Evolutionary conservation across 768 basidiomycete genomes (phyloP).

Genomic region (Collybia nuda): DNA sequence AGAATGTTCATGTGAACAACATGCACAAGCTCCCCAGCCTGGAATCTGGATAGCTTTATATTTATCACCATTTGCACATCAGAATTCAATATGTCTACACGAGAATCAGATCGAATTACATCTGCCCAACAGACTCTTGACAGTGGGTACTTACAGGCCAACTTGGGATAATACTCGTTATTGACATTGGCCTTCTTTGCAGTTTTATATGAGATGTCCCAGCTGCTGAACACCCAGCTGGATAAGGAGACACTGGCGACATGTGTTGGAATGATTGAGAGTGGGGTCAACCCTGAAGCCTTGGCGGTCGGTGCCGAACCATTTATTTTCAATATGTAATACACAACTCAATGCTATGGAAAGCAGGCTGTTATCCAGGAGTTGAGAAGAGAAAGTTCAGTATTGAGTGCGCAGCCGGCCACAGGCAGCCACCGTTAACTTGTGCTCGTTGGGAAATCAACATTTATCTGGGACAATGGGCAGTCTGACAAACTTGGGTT

Average conservation of each 20-base stretch:
- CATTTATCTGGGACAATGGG: too few relatives aligned
- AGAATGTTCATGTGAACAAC: not conserved
- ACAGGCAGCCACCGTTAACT: constrained; percentile 4
- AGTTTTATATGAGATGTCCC: constrained; percentile 89
- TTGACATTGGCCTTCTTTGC: not conserved
- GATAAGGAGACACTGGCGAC: constrained; percentile 92
- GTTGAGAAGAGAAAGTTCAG: constrained; percentile 67
- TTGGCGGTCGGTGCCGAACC: constrained; percentile 61
- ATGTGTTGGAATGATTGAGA: constrained; percentile 90
- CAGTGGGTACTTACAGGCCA: constrained; percentile 41
- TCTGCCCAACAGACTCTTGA: constrained; percentile 73
- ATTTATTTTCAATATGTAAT: not conserved
- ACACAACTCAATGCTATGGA: constrained; percentile 8
- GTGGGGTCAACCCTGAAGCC: constrained; percentile 89
- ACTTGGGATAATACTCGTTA: not conserved
- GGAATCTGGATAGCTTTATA: not conserved
- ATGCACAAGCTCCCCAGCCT: not conserved
- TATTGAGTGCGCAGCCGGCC: constrained; percentile 29
- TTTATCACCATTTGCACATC: not conserved
- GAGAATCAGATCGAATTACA: constrained; percentile 57
- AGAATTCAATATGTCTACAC: constrained; percentile 38
- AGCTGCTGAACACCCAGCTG: constrained; percentile 81
- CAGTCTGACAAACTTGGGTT: too few relatives aligned
- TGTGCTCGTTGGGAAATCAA: too few relatives aligned
- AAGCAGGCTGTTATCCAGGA: constrained; percentile 81